Evolutionary conservation across 2,329 filamentous ascomycete genomes (phyloP).

Genomic region (Aspergillus neoniger): DNA sequence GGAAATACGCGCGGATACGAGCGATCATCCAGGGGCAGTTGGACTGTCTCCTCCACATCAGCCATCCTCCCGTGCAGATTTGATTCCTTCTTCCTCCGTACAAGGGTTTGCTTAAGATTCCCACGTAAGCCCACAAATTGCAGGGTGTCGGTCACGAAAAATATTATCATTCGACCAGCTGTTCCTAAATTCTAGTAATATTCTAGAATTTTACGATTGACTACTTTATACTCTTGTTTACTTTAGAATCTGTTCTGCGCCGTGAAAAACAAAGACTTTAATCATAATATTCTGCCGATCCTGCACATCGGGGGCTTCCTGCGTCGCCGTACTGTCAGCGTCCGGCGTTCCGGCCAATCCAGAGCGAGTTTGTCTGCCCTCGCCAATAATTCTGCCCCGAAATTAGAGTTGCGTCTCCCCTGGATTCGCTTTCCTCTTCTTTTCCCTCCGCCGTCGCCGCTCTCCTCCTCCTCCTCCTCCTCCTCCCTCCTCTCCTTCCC

Average conservation of each 20-base stretch:
- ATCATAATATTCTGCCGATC: not conserved
- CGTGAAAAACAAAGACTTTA: not conserved
- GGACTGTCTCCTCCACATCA: not conserved
- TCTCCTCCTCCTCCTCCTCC: constrained; percentile 8
- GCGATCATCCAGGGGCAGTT: not conserved
- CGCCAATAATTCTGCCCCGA: constrained; percentile 8
- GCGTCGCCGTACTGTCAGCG: not conserved
- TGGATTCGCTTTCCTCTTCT: constrained; percentile 10
- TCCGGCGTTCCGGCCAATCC: constrained; percentile 2
- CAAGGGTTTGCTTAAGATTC: no score
- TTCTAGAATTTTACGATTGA: no score
- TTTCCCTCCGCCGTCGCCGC: constrained; percentile 8
- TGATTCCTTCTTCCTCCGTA: no score
- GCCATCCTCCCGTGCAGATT: no score
- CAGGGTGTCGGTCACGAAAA: no score
- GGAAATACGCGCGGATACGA: constrained; percentile 1
- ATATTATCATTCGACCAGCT: no score
- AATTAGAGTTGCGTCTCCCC: constrained; percentile 13
- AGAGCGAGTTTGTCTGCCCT: constrained; percentile 1
- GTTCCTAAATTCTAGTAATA: no score
- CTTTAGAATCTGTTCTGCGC: no score
- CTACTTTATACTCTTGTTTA: no score
- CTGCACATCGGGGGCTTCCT: not conserved
- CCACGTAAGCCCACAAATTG: no score
- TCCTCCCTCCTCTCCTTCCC: constrained; percentile 9